Percentiles rank a stretch among this genome's conserved stretches.
Evolutionary conservation across 2,329 filamentous ascomycete species (phyloP).

Genomic region (Rhexocercosporidium sp.): DNA sequence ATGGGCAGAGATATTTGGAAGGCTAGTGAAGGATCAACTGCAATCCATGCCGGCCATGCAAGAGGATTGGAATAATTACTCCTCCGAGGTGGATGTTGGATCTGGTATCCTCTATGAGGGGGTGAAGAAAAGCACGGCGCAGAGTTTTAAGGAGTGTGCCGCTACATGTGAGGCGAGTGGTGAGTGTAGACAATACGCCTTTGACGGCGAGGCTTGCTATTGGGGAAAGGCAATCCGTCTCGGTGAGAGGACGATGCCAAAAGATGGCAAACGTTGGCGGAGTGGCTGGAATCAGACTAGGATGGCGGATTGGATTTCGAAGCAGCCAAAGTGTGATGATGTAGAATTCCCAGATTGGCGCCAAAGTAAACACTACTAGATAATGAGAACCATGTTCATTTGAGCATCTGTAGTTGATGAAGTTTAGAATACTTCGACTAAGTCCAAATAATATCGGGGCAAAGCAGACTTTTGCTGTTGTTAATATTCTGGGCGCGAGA

Average conservation of each 20-base stretch:
- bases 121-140: not conserved
- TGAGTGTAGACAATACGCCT: not conserved
- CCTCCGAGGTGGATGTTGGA: slow-evolving; percentile 25
- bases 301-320: slow-evolving; percentile 2
- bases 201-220: not conserved
- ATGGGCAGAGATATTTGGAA: slow-evolving; percentile 55
- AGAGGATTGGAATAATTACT: slow-evolving; percentile 55
- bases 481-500: too few relatives aligned
- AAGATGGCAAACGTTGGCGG: slow-evolving; percentile 2
- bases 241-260: not conserved
- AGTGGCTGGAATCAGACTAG: slow-evolving; percentile 9
- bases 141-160: slow-evolving; percentile 51
- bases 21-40: slow-evolving; percentile 45
- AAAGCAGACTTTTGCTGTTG: too few relatives aligned
- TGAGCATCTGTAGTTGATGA: too few relatives aligned
- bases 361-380: not conserved
- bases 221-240: slow-evolving; percentile 4
- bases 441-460: too few relatives aligned
- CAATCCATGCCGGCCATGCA: slow-evolving; percentile 45
- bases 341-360: not conserved
- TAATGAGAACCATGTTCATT: too few relatives aligned
- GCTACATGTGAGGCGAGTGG: slow-evolving; percentile 49
- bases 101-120: slow-evolving; percentile 6
- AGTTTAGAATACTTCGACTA: too few relatives aligned
- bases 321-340: not conserved